Evolutionary conservation across 495 filamentous ascomycete species (phyloP), one percentile per base, ranked within the genome.

Genomic region (Tuber calosporum): DNA sequence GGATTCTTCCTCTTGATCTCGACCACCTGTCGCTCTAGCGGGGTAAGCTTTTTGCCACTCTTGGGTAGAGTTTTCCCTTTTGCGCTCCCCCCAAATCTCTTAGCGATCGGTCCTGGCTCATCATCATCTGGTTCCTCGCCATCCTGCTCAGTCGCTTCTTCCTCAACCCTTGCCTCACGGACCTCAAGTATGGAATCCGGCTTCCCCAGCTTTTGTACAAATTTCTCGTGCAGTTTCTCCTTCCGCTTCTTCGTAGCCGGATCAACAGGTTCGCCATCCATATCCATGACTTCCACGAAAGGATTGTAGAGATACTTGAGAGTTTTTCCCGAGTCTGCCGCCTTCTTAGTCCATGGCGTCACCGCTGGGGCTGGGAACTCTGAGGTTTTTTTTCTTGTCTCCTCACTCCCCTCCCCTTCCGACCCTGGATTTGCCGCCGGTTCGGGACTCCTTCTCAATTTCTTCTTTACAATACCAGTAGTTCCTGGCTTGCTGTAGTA

Each of bases 1-100:
- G 93, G 90, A 81, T 98, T 87, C 75, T 94, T 92, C 71, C 89
- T 86, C 84, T 99, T 99, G 78, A 99, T 96, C 30, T 97, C 93
- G 20, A 99, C 86, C 45, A 96, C 89, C 77, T 98, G 95, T 68
- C 91, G 89, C 81, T 97, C 95, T 90, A 99, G 89, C 0, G 95
- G 95, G 7, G 96, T 99, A 68, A 99, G 87, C 80, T 97, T 97
- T 38, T 87, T 86, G 39, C 89, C 92, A 85, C 89, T 89, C 66
- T 86, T 86, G 22, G 84, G 66, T 40, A 66, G 38, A 34, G 66
- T 37, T 36, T 70, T 41, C 42, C 73, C 69, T 39, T 76, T 77
- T 40, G 22, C 48, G 17, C 79, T 71, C 1, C 68, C 71, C 11
- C 79, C 79, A 68, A 80, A 80, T 20, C 22, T 71, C 42, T 80